Percentiles rank a stretch among this genome's conserved stretches.
Conservation (phyloP, 768 basidiomycete species). For the Cystofilobasidium macerans region DNA sequence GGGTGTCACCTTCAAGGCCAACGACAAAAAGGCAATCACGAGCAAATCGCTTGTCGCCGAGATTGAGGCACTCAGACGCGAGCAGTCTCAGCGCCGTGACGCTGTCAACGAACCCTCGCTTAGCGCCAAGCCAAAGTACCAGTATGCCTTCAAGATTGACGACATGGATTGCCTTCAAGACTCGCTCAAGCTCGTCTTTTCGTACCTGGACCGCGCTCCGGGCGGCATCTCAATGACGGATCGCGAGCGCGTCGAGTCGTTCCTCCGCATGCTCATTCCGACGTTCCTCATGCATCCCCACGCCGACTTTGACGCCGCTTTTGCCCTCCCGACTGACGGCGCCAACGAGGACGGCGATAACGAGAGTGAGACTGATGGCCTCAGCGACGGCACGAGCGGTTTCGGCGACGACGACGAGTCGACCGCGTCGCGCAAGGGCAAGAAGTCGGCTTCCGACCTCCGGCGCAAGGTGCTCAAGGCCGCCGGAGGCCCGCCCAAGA, state of each 20-base stretch:
- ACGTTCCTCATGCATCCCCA: conserved; percentile 52
- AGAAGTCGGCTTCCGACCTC: conserved; percentile 56
- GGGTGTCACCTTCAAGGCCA: conserved; percentile 83
- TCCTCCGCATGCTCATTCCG: conserved; percentile 74
- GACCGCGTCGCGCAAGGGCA: conserved; percentile 37
- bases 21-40: conserved; percentile 61
- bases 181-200: conserved; percentile 75
- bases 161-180: conserved; percentile 77
- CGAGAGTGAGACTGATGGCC: conserved; percentile 58
- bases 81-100: conserved; percentile 37
- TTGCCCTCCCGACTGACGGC: conserved; percentile 13
- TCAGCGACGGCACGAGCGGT: conserved; percentile 40
- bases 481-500: conserved; percentile 41
- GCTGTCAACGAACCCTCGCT: conserved; percentile 50
- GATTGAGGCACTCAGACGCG: conserved; percentile 36
- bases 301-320: conserved; percentile 42
- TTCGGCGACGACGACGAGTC: conserved; percentile 32
- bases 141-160: conserved; percentile 66
- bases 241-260: conserved; percentile 69
- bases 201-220: conserved; percentile 79
- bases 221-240: conserved; percentile 56
- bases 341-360: conserved; percentile 43
- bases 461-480: conserved; percentile 71
- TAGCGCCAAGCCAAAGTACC: conserved; percentile 65
- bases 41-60: conserved; percentile 37